phyloP scores from a whole-genome alignment of 768 basidiomycete genomes.

The Rhodocollybia butyracea region DNA sequence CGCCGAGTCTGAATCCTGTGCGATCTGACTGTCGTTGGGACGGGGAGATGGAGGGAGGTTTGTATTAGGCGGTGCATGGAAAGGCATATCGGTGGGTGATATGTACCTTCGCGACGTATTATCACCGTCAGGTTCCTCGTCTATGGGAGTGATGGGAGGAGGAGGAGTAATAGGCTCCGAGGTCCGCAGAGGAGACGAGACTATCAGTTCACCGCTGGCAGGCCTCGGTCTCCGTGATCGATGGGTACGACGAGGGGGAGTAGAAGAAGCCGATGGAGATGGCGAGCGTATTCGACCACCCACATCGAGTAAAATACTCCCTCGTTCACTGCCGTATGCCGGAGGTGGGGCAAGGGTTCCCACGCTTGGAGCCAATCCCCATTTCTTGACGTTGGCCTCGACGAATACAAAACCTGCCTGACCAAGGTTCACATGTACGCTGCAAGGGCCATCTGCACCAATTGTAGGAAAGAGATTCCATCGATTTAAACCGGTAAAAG shows the following conservation, averaged over 20 bases:
- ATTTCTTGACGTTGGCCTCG: slow-evolving; percentile 99
- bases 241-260: slow-evolving; percentile 52
- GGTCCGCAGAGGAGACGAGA: slow-evolving; percentile 66
- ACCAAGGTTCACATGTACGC: slow-evolving; percentile 95
- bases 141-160: slow-evolving; percentile 76
- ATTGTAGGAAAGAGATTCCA: slow-evolving; percentile 97
- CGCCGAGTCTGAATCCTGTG: slow-evolving; percentile 20
- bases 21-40: slow-evolving; percentile 30
- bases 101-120: slow-evolving; percentile 48
- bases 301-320: slow-evolving; percentile 92
- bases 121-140: slow-evolving; percentile 49
- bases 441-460: slow-evolving; percentile 94
- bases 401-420: slow-evolving; percentile 99
- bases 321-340: slow-evolving; percentile 95
- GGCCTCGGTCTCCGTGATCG: slow-evolving; percentile 55
- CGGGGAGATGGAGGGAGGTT: slow-evolving; percentile 36
- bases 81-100: slow-evolving; percentile 63
- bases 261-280: slow-evolving; percentile 39
- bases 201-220: slow-evolving; percentile 38
- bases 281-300: slow-evolving; percentile 54
- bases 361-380: slow-evolving; percentile 96
- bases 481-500: slow-evolving; percentile 82
- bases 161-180: slow-evolving; percentile 50
- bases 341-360: slow-evolving; percentile 97
- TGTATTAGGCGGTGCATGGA: slow-evolving; percentile 49